Conservation (phyloP, 129 eudicot genomes). For the Arctium minus region DNA sequence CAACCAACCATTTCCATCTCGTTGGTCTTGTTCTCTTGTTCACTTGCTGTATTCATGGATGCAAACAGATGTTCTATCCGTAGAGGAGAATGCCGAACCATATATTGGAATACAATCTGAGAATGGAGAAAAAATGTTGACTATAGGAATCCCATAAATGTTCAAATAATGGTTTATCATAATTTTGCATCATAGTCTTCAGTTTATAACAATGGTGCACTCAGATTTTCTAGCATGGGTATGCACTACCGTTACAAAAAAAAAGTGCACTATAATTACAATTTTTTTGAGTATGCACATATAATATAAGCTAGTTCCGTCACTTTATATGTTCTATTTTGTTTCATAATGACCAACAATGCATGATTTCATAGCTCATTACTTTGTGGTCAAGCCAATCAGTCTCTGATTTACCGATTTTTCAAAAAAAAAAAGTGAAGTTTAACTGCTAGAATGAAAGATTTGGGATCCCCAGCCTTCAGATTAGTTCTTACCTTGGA, state of each 20-base stretch:
- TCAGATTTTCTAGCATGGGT: not conserved
- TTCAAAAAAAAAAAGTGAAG: not conserved
- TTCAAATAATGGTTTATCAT: not conserved
- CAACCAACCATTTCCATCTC: constrained; percentile 75
- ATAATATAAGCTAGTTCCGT: too few species aligned
- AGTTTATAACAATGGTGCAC: not conserved
- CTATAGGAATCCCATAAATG: not conserved
- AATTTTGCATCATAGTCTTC: not conserved
- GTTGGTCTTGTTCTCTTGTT: constrained; percentile 26
- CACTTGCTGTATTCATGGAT: constrained; percentile 43
- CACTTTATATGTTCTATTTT: not conserved
- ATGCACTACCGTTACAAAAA: not conserved
- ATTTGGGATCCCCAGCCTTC: not conserved
- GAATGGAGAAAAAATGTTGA: not conserved
- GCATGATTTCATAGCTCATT: not conserved
- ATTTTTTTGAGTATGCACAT: too few species aligned
- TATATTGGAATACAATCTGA: constrained; percentile 84
- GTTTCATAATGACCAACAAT: not conserved
- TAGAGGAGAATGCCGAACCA: constrained; percentile 82
- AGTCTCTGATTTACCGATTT: not conserved
- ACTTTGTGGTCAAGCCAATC: not conserved
- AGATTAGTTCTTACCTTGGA: constrained; percentile 60
- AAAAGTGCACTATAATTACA: not conserved
- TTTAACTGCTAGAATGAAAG: not conserved
- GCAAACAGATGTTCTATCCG: constrained; percentile 67